Percentiles rank a stretch among this genome's conserved stretches.
Evolutionary conservation across 2,329 filamentous ascomycete genomes (phyloP).

Genomic region (Allantophomopsis cytisporea): DNA sequence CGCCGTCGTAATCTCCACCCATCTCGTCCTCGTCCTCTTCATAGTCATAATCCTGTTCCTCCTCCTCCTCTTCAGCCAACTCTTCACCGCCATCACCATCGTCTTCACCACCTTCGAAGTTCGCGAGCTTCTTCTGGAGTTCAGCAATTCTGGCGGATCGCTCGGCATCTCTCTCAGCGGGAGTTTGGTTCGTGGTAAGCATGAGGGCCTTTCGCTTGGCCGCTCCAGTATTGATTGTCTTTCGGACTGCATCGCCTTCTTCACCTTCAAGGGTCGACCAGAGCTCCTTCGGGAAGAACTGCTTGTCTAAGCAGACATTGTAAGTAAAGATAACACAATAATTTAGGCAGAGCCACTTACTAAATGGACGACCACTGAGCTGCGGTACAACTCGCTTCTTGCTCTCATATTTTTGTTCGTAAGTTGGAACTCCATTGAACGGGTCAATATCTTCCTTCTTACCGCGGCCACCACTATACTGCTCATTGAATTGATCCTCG

Average conservation of each 20-base stretch:
- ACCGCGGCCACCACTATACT: slow-evolving; percentile 9
- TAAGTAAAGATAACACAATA: not conserved
- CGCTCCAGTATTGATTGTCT: slow-evolving; percentile 10
- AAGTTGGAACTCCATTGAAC: slow-evolving; percentile 47
- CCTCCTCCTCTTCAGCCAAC: slow-evolving; percentile 25
- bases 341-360: slow-evolving; percentile 23
- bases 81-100: slow-evolving; percentile 19
- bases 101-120: slow-evolving; percentile 5
- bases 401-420: slow-evolving; percentile 41
- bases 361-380: slow-evolving; percentile 36
- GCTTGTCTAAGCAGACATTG: slow-evolving; percentile 26
- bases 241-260: slow-evolving; percentile 9
- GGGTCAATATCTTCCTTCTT: slow-evolving; percentile 35
- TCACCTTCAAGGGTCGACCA: slow-evolving; percentile 34
- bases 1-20: slow-evolving; percentile 48
- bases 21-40: slow-evolving; percentile 44
- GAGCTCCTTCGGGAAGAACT: slow-evolving; percentile 44
- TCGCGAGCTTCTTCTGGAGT: slow-evolving; percentile 14
- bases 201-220: slow-evolving; percentile 18
- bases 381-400: slow-evolving; percentile 39
- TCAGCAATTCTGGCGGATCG: slow-evolving; percentile 11
- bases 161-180: slow-evolving; percentile 11
- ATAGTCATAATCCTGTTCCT: slow-evolving; percentile 40
- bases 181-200: slow-evolving; percentile 3
- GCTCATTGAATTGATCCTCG: slow-evolving; percentile 21